Percentiles rank a stretch among this genome's conserved stretches.
Evolutionary conservation across 371 early-diverging fungal genomes (phyloP).

Genomic region (Blakeslea trispora): DNA sequence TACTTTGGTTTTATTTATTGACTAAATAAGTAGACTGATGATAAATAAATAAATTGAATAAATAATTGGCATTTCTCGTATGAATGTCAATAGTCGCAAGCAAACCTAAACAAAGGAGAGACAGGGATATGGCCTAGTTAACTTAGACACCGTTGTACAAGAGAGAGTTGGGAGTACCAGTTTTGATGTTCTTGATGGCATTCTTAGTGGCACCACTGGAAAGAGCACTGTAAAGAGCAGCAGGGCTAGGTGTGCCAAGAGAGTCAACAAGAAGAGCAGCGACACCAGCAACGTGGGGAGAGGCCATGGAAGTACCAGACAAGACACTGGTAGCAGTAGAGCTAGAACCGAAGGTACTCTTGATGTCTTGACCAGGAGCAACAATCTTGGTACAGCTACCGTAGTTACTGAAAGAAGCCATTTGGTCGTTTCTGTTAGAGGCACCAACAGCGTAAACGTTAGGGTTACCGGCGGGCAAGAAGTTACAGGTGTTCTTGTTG

Average conservation of each 20-base stretch:
- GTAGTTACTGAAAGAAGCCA: slow-evolving; percentile 91
- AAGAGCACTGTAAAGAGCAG: slow-evolving; percentile 23
- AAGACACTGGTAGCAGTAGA: slow-evolving; percentile 61
- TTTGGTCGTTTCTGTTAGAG: slow-evolving; percentile 74
- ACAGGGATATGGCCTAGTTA: too few relatives aligned
- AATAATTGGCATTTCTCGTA: too few relatives aligned
- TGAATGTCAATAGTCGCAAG: too few relatives aligned
- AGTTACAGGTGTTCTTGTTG: slow-evolving; percentile 91
- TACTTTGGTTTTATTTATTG: too few relatives aligned
- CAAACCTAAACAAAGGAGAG: too few relatives aligned
- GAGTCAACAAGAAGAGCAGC: slow-evolving; percentile 60
- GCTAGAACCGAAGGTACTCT: slow-evolving; percentile 85
- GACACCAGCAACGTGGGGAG: slow-evolving; percentile 74
- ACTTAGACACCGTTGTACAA: slow-evolving; percentile 7
- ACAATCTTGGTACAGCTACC: slow-evolving; percentile 94
- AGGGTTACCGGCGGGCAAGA: slow-evolving; percentile 92
- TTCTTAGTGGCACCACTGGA: slow-evolving; percentile 15
- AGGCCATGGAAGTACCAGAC: slow-evolving; percentile 69
- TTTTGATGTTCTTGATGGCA: slow-evolving; percentile 1
- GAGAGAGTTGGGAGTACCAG: slow-evolving; percentile 1
- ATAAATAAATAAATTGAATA: too few relatives aligned
- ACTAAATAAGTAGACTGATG: too few relatives aligned
- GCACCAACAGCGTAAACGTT: slow-evolving; percentile 97
- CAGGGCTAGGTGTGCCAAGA: slow-evolving; percentile 19
- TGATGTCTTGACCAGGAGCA: slow-evolving; percentile 87